A percentile compares a stretch with the other conserved stretches of the same genome.
Evolutionary conservation across 148 eudicot species (phyloP).

Genomic region (Vaccinium darrowii): DNA sequence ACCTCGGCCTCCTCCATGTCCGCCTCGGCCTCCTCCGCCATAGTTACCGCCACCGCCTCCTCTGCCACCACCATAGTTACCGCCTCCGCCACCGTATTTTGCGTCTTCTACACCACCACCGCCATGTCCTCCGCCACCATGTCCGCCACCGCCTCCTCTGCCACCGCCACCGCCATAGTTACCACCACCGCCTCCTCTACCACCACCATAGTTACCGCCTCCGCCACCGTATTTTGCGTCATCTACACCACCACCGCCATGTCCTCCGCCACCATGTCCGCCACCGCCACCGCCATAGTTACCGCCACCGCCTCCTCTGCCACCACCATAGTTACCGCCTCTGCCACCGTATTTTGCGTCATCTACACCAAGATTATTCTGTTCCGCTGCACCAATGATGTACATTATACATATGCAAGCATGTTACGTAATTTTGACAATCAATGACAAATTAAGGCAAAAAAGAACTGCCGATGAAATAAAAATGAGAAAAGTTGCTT

Average conservation of each 20-base stretch:
- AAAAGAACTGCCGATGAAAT: neutral
- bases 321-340: neutral
- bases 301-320: too few relatives aligned
- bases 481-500: neutral
- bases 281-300: too few relatives aligned
- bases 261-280: neutral
- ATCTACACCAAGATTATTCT: neutral
- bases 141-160: neutral
- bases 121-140: neutral
- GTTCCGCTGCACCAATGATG: neutral
- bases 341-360: neutral
- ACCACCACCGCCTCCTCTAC: neutral
- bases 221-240: neutral
- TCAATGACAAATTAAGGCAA: neutral
- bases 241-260: neutral
- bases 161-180: too few relatives aligned
- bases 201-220: neutral
- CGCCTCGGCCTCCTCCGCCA: neutral
- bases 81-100: too few relatives aligned
- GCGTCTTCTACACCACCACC: neutral
- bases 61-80: neutral
- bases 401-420: neutral
- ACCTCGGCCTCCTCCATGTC: neutral
- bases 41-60: neutral
- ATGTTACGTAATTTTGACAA: neutral